These are phyloP conservation scores for Uronychia binucleata DNA, from an alignment of 73 alveolate genomes.

Conservation along the genomic window DNA sequence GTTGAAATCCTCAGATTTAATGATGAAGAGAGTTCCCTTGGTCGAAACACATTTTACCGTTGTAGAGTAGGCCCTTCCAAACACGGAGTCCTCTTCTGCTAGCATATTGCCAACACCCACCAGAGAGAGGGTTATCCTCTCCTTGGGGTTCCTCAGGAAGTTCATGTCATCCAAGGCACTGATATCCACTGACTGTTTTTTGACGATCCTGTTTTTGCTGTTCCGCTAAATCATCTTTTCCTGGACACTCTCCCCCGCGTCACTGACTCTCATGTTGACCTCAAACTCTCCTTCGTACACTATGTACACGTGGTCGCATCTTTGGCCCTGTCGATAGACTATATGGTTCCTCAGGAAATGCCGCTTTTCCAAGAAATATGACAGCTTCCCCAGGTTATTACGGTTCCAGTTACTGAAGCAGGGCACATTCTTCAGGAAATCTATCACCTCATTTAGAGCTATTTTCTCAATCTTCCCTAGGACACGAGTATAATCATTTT, in stretches of 20 bases:
- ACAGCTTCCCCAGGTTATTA: not conserved
- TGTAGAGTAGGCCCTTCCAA: conserved; percentile 20
- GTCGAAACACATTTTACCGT: conserved; percentile 24
- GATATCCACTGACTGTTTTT: not conserved
- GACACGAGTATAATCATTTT: not conserved
- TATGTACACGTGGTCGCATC: not conserved
- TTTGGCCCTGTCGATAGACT: conserved; percentile 1
- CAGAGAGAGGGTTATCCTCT: not conserved
- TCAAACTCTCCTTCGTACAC: conserved; percentile 12
- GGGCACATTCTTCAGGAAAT: conserved; percentile 3
- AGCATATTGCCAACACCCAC: conserved; percentile 45
- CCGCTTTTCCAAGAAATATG: not conserved
- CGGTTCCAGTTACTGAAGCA: not conserved
- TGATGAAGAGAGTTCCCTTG: conserved; percentile 2
- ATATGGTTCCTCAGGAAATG: not conserved
- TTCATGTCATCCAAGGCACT: not conserved
- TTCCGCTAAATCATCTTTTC: not conserved
- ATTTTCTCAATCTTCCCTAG: conserved; percentile 11
- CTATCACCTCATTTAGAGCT: not conserved
- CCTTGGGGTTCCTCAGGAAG: not conserved
- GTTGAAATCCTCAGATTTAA: conserved; percentile 18
- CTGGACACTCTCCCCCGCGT: not conserved
- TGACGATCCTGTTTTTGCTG: not conserved
- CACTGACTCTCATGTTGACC: not conserved
- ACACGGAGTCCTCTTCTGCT: conserved; percentile 36